Conservation (phyloP, 2,329 filamentous ascomycete species). For the Apiospora phragmitis region DNA sequence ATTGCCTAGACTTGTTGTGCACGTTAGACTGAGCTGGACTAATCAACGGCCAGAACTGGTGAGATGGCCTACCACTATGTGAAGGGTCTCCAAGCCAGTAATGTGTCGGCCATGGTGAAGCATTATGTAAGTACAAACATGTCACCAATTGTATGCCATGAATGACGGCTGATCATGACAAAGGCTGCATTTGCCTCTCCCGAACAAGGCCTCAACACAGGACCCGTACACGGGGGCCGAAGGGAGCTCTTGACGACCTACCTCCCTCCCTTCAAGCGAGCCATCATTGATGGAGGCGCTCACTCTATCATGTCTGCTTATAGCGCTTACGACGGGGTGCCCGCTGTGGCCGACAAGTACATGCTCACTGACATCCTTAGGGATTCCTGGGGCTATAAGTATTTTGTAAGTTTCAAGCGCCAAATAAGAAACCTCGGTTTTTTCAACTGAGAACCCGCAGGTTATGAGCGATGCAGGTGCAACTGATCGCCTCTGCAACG, state of each 20-base stretch:
- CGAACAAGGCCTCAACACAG: slow-evolving; percentile 73
- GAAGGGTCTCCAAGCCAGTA: slow-evolving; percentile 61
- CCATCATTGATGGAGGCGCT: slow-evolving; percentile 69
- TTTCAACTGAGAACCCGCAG: slow-evolving; percentile 17
- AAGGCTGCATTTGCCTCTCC: slow-evolving; percentile 64
- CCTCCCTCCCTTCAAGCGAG: slow-evolving; percentile 64
- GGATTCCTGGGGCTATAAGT: slow-evolving; percentile 72
- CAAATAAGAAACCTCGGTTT: not conserved
- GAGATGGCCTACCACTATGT: slow-evolving; percentile 63
- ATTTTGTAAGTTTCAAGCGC: slow-evolving; percentile 52
- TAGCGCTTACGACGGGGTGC: slow-evolving; percentile 72
- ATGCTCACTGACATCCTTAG: slow-evolving; percentile 69
- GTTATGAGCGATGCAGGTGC: slow-evolving; percentile 67
- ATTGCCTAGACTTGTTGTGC: not conserved
- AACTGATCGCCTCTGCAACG: slow-evolving; percentile 65
- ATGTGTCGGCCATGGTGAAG: slow-evolving; percentile 73
- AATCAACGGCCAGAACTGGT: slow-evolving; percentile 43
- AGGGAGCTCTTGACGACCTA: slow-evolving; percentile 56
- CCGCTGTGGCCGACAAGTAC: slow-evolving; percentile 65
- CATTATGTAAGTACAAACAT: slow-evolving; percentile 56
- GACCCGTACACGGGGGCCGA: slow-evolving; percentile 54
- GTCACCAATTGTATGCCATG: slow-evolving; percentile 25
- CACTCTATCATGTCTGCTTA: slow-evolving; percentile 75
- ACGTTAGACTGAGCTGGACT: slow-evolving; percentile 14
- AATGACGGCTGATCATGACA: slow-evolving; percentile 8